phyloP scores from a whole-genome alignment of 169 alveolate species.

The Plasmodium knowlesi region DNA sequence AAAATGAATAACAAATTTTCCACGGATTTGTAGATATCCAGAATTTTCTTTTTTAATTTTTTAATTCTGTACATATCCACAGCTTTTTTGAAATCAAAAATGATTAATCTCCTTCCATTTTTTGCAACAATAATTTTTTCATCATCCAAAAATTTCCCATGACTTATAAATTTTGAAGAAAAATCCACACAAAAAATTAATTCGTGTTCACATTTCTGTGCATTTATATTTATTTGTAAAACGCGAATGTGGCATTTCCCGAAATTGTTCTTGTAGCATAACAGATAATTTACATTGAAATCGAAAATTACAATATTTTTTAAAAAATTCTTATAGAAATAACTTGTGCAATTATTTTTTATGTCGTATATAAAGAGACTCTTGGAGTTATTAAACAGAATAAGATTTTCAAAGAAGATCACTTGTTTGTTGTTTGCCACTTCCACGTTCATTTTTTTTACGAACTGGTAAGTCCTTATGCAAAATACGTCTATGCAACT shows the following conservation, averaged over 20 bases:
- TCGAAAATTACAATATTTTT: slow-evolving; percentile 73
- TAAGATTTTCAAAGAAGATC: slow-evolving; percentile 45
- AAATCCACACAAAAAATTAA: slow-evolving; percentile 76
- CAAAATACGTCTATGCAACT: slow-evolving; percentile 67
- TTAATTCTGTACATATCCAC: slow-evolving; percentile 76
- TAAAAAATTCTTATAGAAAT: slow-evolving; percentile 74
- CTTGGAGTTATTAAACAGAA: slow-evolving; percentile 73
- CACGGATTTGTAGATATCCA: slow-evolving; percentile 67
- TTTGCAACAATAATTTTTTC: slow-evolving; percentile 76
- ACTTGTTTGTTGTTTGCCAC: slow-evolving; percentile 58
- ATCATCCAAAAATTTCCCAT: slow-evolving; percentile 76
- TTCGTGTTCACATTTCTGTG: slow-evolving; percentile 56
- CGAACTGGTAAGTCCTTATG: slow-evolving; percentile 52
- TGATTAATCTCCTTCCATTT: slow-evolving; percentile 72
- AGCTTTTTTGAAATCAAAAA: slow-evolving; percentile 76
- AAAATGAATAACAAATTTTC: slow-evolving; percentile 74
- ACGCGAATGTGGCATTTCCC: slow-evolving; percentile 76
- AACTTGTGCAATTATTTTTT: slow-evolving; percentile 60
- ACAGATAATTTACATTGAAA: slow-evolving; percentile 64
- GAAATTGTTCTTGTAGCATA: slow-evolving; percentile 71
- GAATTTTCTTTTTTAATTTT: slow-evolving; percentile 69
- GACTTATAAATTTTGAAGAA: slow-evolving; percentile 76
- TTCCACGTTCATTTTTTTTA: slow-evolving; percentile 39
- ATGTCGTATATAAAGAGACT: slow-evolving; percentile 69
- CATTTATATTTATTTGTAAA: slow-evolving; percentile 41